Base-by-base conservation (phyloP, 2,329 filamentous ascomycete genomes). In the Aspergillus brasiliensis region DNA sequence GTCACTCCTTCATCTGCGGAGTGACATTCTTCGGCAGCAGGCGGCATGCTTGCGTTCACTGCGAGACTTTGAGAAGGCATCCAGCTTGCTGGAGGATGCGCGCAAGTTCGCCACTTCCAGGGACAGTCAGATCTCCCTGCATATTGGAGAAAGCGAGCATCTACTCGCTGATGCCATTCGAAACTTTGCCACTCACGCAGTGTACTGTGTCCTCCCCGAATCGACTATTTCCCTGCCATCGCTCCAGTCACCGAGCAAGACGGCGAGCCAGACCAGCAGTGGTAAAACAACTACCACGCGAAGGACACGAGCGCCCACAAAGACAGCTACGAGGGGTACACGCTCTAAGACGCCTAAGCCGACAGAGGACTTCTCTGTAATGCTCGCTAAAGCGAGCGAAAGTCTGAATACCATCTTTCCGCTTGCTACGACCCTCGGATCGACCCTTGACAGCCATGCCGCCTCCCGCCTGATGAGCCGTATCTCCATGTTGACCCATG, bases 201-300 rank as follows among this genome's bases (percentile, higher is more conserved):
- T 95, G 3, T 96, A 94, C 74, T 96, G 91, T 17, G 90, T 94
- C 8, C 84, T 98, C 15, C 91, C 94, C 48, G 95, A 99, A 69
- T 97, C 95, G 0, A 97, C 92, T 0, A 88, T 97, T 25, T 96
- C 92, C 0, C 89, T 94, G 61, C 92, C 93, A 1, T 88, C 91
- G 0, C 81, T 94, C 71, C 74, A 64, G 72, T 76, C 62, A 59
- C 66, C 71, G 4, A 62, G 53, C 40, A 73, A 69, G 52, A 58
- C 70, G 15, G 60, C 66, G 27, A 25, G 42, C 21, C 53, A 83
- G 83, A 34, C 78, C 77, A 61, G 64, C 69, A 27, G 67, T 73
- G 10, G 42, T 61, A 74, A 71, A 56, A 40, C 67, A n/a, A 54
- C 68, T 10, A 57, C 66, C 8, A 38, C 67, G 5, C 71, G 68